phyloP scores from a whole-genome alignment of 225 moss, liverwort and hornwort species.

The Pseudoscleropodium purum region DNA sequence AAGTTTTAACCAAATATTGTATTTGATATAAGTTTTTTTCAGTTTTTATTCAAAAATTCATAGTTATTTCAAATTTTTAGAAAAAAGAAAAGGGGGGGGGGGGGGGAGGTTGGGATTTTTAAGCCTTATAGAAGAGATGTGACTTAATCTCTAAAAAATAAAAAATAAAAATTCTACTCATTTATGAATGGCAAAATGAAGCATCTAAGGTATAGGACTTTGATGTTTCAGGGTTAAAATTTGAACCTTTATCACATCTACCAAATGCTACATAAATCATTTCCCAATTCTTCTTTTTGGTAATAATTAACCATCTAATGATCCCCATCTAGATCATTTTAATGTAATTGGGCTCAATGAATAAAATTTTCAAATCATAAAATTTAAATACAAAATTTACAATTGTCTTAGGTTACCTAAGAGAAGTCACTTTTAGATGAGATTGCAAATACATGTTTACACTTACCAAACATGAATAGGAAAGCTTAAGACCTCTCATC shows the following conservation, averaged over 20 bases:
- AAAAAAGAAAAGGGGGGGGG: no score
- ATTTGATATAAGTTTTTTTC: neutral
- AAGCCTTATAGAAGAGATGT: no score
- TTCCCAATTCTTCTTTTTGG: neutral
- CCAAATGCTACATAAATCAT: fast-evolving
- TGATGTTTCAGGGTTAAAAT: no score
- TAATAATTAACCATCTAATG: no score
- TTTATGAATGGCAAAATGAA: neutral
- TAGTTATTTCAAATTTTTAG: no score
- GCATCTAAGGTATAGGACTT: neutral
- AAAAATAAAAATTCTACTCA: neutral
- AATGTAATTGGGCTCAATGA: neutral
- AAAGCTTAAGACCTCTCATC: neutral
- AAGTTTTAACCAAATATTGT: neutral
- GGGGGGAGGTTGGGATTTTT: no score
- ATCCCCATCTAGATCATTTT: neutral
- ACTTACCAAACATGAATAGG: neutral
- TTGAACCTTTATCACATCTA: neutral
- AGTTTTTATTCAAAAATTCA: no score
- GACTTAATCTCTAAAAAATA: no score
- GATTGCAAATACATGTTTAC: neutral
- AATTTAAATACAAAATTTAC: neutral
- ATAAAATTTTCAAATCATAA: neutral
- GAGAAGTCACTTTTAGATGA: neutral
- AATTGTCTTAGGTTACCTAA: no score